These are phyloP conservation scores for Dentiscutata heterogama DNA, from an alignment of 371 early-diverging fungal species.

Conservation along the genomic window DNA sequence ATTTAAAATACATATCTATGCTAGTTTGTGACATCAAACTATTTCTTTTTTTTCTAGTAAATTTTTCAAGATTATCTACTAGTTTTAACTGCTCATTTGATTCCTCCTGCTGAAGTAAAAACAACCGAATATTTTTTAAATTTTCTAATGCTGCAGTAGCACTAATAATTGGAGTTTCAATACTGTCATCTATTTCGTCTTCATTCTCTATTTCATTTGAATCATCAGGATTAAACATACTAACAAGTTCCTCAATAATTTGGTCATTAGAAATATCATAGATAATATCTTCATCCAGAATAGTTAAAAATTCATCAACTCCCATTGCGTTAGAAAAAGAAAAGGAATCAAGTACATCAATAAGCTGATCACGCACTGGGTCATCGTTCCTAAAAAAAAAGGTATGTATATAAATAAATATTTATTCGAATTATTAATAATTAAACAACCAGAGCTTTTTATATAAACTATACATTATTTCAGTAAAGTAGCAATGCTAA, in stretches of 20 bases:
- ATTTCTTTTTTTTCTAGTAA: background rate
- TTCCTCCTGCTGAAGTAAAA: background rate
- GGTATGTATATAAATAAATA: too few species aligned
- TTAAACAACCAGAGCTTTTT: too few species aligned
- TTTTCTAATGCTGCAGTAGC: background rate
- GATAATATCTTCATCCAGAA: background rate
- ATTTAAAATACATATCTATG: background rate
- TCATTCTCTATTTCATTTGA: background rate
- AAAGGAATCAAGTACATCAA: background rate
- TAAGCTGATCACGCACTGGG: background rate
- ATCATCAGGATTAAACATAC: background rate
- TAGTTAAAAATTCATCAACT: slow-evolving; percentile 8
- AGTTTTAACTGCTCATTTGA: background rate
- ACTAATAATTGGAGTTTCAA: background rate
- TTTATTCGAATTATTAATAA: too few species aligned
- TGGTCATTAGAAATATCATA: background rate
- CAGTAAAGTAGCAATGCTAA: too few species aligned
- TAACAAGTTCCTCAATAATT: background rate
- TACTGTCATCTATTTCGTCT: slow-evolving; percentile 33
- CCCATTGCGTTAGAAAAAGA: slow-evolving; percentile 8
- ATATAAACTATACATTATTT: too few species aligned
- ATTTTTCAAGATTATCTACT: background rate
- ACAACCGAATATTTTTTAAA: background rate
- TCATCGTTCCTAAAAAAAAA: background rate
- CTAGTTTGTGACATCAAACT: background rate